Base-by-base conservation (phyloP, 176 grass and related monocot genomes). In the Elaeis guineensis region DNA sequence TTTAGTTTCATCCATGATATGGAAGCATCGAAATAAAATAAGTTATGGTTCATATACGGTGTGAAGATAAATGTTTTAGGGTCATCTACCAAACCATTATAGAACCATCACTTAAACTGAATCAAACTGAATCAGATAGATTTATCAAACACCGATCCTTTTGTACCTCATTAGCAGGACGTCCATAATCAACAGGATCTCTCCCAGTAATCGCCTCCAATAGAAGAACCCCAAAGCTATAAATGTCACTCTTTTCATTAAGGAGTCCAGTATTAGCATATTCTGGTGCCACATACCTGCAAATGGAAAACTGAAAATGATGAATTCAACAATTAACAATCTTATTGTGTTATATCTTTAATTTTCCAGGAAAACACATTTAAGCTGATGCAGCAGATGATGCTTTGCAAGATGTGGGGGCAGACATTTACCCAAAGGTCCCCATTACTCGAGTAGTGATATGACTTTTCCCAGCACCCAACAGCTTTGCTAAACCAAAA, bases 401-500 rank as follows among this genome's bases (percentile, higher is more conserved):
- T 19, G 55, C 7, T 17, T 39, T 50, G 21, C 35, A 21, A 16
- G 24, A 55, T 56, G 5, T 44, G 21, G 17, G 8, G 51, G 8
- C 9, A 68, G 16, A 55, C 55, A 68, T 68, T 57, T 68, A 68
- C 65, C 65, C 65, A 23, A 68, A 68, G 19, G 65, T 56, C 4
- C 65, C 65, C 65, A 68, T 68, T 18, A 68, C 65, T 21, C 65
- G 26, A 21, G 65, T 68, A 55, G 52, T 56, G 17, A 68, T 55
- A 56, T 68, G 51, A 18, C 65, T 68, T 55, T 68, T 68, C 51
- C 65, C 52, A 44, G 65, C 25, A 22, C 65, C 65, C 51, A 68
- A 29, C 9, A 68, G 11, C 52, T 68, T 68, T 68, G 65, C 65
- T 55, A 68, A 55, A 39, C 65, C 65, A 68, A 68, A 68, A 21